phyloP scores from a whole-genome alignment of 805 yeast species.

The Yamadazyma scolyti region DNA sequence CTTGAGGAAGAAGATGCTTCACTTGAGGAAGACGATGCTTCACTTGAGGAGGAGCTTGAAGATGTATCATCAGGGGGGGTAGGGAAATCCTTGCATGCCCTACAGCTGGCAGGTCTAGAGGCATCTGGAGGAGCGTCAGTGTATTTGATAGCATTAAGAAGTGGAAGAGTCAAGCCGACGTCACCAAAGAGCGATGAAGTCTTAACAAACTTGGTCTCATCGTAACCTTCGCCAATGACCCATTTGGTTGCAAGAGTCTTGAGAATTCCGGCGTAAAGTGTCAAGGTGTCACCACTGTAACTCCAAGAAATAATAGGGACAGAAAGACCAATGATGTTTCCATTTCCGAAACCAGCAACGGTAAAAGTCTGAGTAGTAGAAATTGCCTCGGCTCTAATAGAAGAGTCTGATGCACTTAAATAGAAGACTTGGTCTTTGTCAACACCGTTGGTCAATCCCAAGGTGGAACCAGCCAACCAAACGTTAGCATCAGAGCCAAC shows the following conservation, averaged over 20 bases:
- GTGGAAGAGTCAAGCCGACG: slow-evolving; percentile 8
- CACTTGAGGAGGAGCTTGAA: slow-evolving; percentile 3
- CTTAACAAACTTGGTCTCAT: slow-evolving; percentile 4
- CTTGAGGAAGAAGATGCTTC: slow-evolving; percentile 1
- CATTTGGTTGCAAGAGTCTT: slow-evolving; percentile 6
- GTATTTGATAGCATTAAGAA: slow-evolving; percentile 10
- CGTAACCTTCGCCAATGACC: slow-evolving; percentile 18
- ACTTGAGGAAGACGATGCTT: not conserved
- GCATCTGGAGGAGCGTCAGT: slow-evolving; percentile 11
- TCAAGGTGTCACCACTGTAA: slow-evolving; percentile 7
- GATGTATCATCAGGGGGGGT: slow-evolving; percentile 8
- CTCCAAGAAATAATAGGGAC: not conserved
- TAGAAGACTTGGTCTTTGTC: slow-evolving; percentile 14
- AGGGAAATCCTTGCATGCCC: slow-evolving; percentile 10
- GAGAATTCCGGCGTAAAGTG: slow-evolving; percentile 1
- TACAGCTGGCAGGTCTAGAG: slow-evolving; percentile 12
- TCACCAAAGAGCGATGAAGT: slow-evolving; percentile 10
- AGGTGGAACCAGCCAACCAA: slow-evolving; percentile 6
- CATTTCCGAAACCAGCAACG: slow-evolving; percentile 18
- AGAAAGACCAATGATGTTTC: slow-evolving; percentile 14
- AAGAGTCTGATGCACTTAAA: slow-evolving; percentile 14
- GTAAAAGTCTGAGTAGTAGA: slow-evolving; percentile 14
- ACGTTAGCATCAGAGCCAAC: slow-evolving; percentile 9
- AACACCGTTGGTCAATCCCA: slow-evolving; percentile 7
- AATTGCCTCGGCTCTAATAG: slow-evolving; percentile 12